Base-by-base conservation (phyloP, 2,329 filamentous ascomycete genomes). In the Tolypocladium pustulatum region DNA sequence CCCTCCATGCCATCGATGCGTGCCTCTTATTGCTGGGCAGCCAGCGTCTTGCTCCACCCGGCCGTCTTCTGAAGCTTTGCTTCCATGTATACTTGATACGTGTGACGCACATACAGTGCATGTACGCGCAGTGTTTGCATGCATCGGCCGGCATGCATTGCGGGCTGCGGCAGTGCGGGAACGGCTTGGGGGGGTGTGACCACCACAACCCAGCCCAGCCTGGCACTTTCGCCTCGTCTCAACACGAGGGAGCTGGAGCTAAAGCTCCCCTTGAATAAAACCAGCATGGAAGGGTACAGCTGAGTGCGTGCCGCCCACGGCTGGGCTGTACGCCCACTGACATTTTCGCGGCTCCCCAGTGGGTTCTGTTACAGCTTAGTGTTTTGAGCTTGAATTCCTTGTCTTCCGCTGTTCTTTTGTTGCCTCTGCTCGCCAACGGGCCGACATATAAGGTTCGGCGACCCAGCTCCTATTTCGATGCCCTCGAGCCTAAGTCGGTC, bases 391-490 rank as follows among this genome's bases (percentile, higher is more conserved):
- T 52, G 49, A 34, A 34, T 7, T 36, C 38, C 46, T 54, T 46
- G 25, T 53, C 55, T 36, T 27, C 30, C 54, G 13, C 30, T 3
- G 8, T 20, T 52, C 25, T 32, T 52, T 6, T 32, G n/a, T n/a
- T 20, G 46, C 46, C 25, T 15, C 46, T 20, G 27, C 3, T 49
- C 20, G 40, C 25, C 25, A 25, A 27, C 34, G 12, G 25, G 34
- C 5, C n/a, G 40, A 4, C 58, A 60, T 61, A 61, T 57, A 61
- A 60, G 58, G 54, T 59, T 59, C 41, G 63, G 62, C 63, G 67
- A 63, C 65, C 64, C 68, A 64, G 30, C 49, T 22, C 49, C 36
- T 53, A 20, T 53, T 53, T 36, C 49, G 30, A 53, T 34, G 30
- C 49, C 4, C 20, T 36, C 30, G 30, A 53, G 12, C 36, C 10